Conservation (phyloP, 1,284 basidiomycete species). For the Ustilago hordei region DNA sequence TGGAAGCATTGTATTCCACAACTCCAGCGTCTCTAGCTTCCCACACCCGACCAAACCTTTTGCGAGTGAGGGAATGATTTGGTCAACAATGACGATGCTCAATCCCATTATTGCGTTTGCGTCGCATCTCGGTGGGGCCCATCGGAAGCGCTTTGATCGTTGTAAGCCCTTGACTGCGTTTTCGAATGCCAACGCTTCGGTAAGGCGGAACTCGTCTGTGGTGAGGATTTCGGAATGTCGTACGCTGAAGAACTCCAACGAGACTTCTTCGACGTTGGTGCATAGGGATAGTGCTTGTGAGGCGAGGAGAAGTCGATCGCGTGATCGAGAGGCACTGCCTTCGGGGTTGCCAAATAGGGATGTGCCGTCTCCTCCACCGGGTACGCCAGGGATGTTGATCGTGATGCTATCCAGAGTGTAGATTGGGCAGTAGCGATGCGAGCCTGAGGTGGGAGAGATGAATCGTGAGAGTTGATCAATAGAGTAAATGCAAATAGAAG, state of each 20-base stretch:
- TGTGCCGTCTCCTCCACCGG: slow-evolving; percentile 28
- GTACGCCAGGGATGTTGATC: slow-evolving; percentile 45
- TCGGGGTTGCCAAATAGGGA: background rate
- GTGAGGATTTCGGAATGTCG: slow-evolving; percentile 38
- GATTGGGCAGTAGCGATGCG: slow-evolving; percentile 13
- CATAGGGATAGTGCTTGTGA: slow-evolving; percentile 18
- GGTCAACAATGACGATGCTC: slow-evolving; percentile 45
- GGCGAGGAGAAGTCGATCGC: slow-evolving; percentile 27
- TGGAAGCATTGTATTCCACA: slow-evolving; percentile 46
- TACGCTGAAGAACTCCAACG: slow-evolving; percentile 42
- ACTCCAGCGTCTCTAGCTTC: slow-evolving; percentile 21
- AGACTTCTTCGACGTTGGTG: slow-evolving; percentile 13
- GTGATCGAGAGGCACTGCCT: slow-evolving; percentile 5
- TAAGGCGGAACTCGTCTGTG: slow-evolving; percentile 8
- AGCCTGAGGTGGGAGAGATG: slow-evolving; percentile 4
- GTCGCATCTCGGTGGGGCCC: slow-evolving; percentile 35
- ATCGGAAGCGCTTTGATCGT: slow-evolving; percentile 13
- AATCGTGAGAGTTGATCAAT: slow-evolving; percentile 26
- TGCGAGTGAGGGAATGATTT: slow-evolving; percentile 23
- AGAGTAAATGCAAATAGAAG: slow-evolving; percentile 25
- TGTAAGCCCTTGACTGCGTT: slow-evolving; percentile 6
- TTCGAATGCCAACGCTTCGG: slow-evolving; percentile 20
- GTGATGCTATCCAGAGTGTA: slow-evolving; percentile 16
- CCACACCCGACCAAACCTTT: slow-evolving; percentile 17
- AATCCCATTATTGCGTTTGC: slow-evolving; percentile 31